A percentile compares a stretch with the other conserved stretches of the same genome.
phyloP scores from a whole-genome alignment of 2,329 filamentous ascomycete species.

The Acrodontium crateriforme region DNA sequence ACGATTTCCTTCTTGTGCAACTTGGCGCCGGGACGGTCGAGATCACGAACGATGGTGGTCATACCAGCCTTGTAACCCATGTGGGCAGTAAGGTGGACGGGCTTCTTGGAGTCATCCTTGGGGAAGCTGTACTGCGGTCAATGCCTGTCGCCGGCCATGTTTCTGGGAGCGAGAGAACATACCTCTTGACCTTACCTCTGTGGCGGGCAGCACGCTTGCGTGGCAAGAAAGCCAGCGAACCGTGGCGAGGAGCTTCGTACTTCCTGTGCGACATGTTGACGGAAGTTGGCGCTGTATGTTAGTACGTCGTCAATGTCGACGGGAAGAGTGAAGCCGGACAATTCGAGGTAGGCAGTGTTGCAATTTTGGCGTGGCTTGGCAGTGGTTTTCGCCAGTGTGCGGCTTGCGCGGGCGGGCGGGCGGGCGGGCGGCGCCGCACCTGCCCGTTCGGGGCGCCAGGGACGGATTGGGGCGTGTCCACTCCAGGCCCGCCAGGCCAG shows the following conservation, averaged over 20 bases:
- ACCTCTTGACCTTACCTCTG: slow-evolving; percentile 97
- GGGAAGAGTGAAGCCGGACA: no score
- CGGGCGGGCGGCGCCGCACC: no score
- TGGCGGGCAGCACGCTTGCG: slow-evolving; percentile 84
- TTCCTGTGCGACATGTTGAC: no score
- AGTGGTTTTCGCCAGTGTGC: no score
- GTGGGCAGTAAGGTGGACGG: slow-evolving; percentile 91
- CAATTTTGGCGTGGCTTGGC: no score
- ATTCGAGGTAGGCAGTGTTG: no score
- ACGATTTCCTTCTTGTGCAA: slow-evolving; percentile 98
- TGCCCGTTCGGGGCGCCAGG: no score
- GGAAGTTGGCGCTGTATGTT: no score
- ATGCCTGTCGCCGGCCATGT: slow-evolving; percentile 1
- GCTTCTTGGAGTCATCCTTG: slow-evolving; percentile 99
- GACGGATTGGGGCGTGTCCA: no score
- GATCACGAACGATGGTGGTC: slow-evolving; percentile 98
- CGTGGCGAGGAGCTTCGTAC: slow-evolving; percentile 87
- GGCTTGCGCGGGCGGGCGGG: no score
- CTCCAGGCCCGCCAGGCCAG: no score
- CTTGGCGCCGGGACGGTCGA: slow-evolving; percentile 98
- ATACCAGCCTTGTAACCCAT: slow-evolving; percentile 99
- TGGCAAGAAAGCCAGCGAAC: slow-evolving; percentile 47
- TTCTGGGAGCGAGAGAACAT: slow-evolving; percentile 12
- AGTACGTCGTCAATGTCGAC: no score
- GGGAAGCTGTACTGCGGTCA: slow-evolving; percentile 57